Base-by-base conservation (phyloP, 768 basidiomycete species). In the Mycena albidolilacea region DNA sequence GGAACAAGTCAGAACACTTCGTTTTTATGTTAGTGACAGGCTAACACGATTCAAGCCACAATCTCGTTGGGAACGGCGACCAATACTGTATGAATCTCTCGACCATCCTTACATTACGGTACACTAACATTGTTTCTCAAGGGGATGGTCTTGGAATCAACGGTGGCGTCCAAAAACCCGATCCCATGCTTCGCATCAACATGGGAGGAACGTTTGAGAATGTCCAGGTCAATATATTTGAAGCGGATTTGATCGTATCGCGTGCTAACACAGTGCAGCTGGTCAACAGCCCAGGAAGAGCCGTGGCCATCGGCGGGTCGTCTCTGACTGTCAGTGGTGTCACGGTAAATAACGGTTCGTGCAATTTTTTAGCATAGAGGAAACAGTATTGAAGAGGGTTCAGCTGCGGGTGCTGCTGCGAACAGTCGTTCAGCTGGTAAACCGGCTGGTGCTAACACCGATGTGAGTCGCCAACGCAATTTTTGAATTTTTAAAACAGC, bases 401-500 rank as follows among this genome's bases (percentile, higher is more conserved):
- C 46, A 77, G 76, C 76, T 63, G 75, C 75, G 7, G 76, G 76
- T 4, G 44, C 54, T 11, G 75, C 75, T 30, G 64, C 76, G 0
- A 77, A 75, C 35, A 75, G 71, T 35, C 52, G 60, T 44, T 77
- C 77, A 3, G 75, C 21, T 11, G 75, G 77, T 23, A 71, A 60
- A n/a, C 66, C 77, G 44, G 72, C 73, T 57, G 77, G 77, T 3
- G 66, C 54, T 23, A 77, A 77, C 55, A 77, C 77, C 19, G 77
- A 77, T 70, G 75, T 74, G 21, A 52, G 62, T 59, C 12, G 43
- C 35, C 9, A 5, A 50, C 5, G 35, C 41, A 30, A 48, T 43
- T 55, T 21, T 44, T 8, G 35, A 7, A 37, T 3, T 30, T 30
- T 30, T 30, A 30, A 30, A 30, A 61, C 44, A 58, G 19, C 30